Evolutionary conservation across 805 yeast species (phyloP), one percentile per base, ranked within the genome.

Genomic region (Cyberlindnera meyerae): DNA sequence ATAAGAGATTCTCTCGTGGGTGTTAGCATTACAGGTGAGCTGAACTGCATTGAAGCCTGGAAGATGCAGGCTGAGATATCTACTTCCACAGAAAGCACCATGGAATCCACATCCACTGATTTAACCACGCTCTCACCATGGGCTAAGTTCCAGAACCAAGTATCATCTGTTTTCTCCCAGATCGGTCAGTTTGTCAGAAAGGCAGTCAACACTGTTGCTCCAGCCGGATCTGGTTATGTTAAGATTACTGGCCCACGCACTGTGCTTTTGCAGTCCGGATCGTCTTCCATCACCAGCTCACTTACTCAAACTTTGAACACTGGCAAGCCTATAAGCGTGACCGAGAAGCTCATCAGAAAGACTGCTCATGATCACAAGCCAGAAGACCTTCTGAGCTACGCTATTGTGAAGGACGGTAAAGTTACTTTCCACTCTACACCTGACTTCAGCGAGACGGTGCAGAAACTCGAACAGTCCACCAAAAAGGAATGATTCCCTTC

Each of bases 201-300:
- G 5, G 11, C 29, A 13, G n/a, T 7, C 8, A 6, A 5, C 29
- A 24, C 27, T n/a, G 13, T 34, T 11, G n/a, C 37, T 2, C 21
- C 37, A 3, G 14, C 27, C 5, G 21, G 31, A 3, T 14, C 36
- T 13, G 36, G 40, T 11, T 77, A 69, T 42, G 66, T 77, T 24
- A 68, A 63, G 25, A 60, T 78, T 4, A 53, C 63, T 11, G 85
- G 85, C 0, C 83, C 83, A 34, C 45, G 56, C 29, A 44, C 44
- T 6, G 37, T 53, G 2, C 27, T 52, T 5, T 17, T 52, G 2
- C 54, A 52, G 31, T 43, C 53, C 15, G 48, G 45, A 8, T 34
- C 36, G 5, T 8, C 18, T n/a, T n/a, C n/a, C n/a, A 6, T 4
- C 35, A 2, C 24, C 40, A 6, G 11, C 15, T 8, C 35, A 4